Evolutionary conservation across 208 protist species (phyloP).

Genomic region (Acanthamoeba triangularis): DNA sequence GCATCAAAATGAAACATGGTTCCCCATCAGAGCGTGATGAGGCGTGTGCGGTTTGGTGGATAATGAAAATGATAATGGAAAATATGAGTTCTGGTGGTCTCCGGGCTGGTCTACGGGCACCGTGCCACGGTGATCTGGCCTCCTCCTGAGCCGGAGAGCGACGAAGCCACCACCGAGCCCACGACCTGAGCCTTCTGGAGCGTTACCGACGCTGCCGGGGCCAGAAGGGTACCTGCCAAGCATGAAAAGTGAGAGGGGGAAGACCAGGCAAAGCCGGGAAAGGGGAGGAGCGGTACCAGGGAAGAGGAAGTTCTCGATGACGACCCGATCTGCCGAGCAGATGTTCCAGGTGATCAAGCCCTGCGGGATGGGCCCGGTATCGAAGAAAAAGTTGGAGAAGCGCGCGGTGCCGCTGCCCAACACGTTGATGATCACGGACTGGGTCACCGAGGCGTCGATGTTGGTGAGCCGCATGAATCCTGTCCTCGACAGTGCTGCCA

Average conservation of each 20-base stretch:
- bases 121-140: neutral
- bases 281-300: neutral
- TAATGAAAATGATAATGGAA: too few relatives aligned
- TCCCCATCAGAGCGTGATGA: too few relatives aligned
- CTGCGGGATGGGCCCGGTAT: neutral
- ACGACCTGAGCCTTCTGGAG: neutral
- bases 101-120: neutral
- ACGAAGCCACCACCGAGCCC: neutral
- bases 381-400: constrained; percentile 62
- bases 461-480: neutral
- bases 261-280: neutral
- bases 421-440: constrained; percentile 14
- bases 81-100: too few relatives aligned
- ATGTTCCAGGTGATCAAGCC: constrained; percentile 36
- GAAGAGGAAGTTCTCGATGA: neutral
- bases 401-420: neutral
- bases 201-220: neutral
- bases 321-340: neutral
- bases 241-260: neutral
- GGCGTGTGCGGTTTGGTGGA: too few relatives aligned
- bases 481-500: neutral
- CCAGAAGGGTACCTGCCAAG: neutral
- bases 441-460: neutral
- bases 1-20: too few relatives aligned
- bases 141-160: neutral